These are phyloP conservation scores for Fraxinus quadrangulata DNA, from an alignment of 257 asterid species.

Conservation along the genomic window DNA sequence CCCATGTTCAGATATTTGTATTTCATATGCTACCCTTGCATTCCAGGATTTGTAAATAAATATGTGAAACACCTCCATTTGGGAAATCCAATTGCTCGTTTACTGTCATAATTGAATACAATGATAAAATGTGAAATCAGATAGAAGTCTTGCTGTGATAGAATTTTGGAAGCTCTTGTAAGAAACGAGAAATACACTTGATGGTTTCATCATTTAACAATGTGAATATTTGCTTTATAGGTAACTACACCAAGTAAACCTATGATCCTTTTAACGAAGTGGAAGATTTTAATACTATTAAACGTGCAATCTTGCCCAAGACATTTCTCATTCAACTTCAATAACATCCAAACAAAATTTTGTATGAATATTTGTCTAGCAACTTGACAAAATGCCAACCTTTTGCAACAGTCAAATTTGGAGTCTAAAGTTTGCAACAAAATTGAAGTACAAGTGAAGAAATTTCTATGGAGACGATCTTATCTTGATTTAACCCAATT, in stretches of 20 bases:
- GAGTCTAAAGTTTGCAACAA: neutral
- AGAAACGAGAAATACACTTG: no score
- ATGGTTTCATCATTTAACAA: no score
- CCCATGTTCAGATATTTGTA: neutral
- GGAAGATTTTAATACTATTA: neutral
- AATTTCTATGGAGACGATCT: neutral
- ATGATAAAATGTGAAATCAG: no score
- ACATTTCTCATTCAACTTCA: neutral
- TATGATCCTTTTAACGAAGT: neutral
- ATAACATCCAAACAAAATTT: neutral
- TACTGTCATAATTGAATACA: neutral
- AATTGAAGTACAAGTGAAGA: neutral
- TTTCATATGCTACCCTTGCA: neutral
- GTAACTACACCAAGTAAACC: no score
- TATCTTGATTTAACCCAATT: neutral
- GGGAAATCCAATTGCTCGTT: neutral
- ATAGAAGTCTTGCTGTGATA: no score
- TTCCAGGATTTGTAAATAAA: neutral
- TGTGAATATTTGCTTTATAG: no score
- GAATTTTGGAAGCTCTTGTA: no score
- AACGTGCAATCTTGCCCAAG: neutral
- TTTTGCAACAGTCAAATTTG: neutral
- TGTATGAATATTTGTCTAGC: neutral
- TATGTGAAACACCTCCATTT: neutral
- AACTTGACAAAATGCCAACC: neutral